A percentile compares a stretch with the other conserved stretches of the same genome.
Conservation (phyloP, 176 grass and related monocot species). For the Ensete ventricosum region DNA sequence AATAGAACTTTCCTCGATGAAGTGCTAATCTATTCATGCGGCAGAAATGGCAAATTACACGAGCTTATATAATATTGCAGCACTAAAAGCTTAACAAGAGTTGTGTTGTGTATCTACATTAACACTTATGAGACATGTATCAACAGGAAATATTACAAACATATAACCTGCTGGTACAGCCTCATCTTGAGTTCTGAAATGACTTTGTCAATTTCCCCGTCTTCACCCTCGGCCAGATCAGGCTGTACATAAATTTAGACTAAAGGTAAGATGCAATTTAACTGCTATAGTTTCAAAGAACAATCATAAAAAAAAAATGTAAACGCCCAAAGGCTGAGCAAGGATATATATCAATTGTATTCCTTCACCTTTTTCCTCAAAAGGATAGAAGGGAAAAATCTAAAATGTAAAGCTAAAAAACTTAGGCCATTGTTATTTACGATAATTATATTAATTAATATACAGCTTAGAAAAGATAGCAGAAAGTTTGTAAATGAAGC, state of each 20-base stretch:
- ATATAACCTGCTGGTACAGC: constrained; percentile 51
- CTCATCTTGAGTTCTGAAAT: constrained; percentile 56
- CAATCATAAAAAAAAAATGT: background rate
- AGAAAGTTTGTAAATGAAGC: no score
- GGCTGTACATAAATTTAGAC: constrained; percentile 36
- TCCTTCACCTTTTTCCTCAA: background rate
- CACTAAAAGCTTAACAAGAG: background rate
- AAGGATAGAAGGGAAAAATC: background rate
- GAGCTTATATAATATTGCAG: no score
- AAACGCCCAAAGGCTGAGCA: background rate
- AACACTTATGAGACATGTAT: background rate
- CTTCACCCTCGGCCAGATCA: constrained; percentile 50
- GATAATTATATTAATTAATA: no score
- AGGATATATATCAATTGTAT: no score
- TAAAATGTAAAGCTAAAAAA: no score
- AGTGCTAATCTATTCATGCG: no score
- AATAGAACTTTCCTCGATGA: no score
- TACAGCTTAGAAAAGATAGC: no score
- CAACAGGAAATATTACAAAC: background rate
- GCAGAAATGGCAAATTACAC: no score
- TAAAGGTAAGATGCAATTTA: background rate
- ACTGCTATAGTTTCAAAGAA: background rate
- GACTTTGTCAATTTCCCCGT: constrained; percentile 43
- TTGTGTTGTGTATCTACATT: no score
- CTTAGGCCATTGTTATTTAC: no score